phyloP scores from a whole-genome alignment of 2,329 filamentous ascomycete species.

The Parastagonospora avenae region DNA sequence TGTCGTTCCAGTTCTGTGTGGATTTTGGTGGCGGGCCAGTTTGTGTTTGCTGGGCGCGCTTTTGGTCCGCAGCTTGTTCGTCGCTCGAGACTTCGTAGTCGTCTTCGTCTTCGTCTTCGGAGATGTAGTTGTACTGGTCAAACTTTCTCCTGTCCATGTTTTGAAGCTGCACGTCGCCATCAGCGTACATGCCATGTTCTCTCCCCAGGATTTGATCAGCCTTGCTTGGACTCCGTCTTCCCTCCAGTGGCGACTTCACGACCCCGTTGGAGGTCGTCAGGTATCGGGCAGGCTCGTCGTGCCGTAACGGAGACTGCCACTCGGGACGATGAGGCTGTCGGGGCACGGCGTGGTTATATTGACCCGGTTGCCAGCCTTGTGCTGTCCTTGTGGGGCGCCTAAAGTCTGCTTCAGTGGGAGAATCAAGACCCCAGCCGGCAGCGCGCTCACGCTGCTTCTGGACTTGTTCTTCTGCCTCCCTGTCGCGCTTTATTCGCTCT shows the following conservation, averaged over 20 bases:
- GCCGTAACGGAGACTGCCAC: conserved; percentile 32
- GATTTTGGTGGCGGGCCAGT: conserved; percentile 13
- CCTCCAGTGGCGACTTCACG: conserved; percentile 37
- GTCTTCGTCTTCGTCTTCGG: conserved; percentile 48
- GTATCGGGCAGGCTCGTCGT: conserved; percentile 38
- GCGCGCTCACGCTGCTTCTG: conserved; percentile 68
- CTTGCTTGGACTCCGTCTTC: conserved; percentile 47
- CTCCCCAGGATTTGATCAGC: conserved; percentile 50
- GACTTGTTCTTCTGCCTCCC: conserved; percentile 48
- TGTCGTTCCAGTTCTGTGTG: conserved; percentile 55
- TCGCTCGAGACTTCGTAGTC: conserved; percentile 41
- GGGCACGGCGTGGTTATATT: conserved; percentile 30
- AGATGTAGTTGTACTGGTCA: conserved; percentile 43
- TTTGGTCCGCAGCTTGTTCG: conserved; percentile 33
- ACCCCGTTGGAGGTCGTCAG: conserved; percentile 43
- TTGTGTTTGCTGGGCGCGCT: conserved; percentile 17
- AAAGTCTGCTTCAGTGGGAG: conserved; percentile 45
- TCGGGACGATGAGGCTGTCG: conserved; percentile 37
- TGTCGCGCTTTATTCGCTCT: conserved; percentile 60
- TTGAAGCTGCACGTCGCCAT: conserved; percentile 49
- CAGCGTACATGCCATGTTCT: conserved; percentile 42
- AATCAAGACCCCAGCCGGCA: conserved; percentile 68
- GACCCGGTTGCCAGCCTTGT: conserved; percentile 38
- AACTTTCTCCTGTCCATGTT: conserved; percentile 45
- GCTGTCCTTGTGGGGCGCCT: conserved; percentile 32